Evolutionary conservation across 257 asterid genomes (phyloP).

Genomic region (Petunia secreta): DNA sequence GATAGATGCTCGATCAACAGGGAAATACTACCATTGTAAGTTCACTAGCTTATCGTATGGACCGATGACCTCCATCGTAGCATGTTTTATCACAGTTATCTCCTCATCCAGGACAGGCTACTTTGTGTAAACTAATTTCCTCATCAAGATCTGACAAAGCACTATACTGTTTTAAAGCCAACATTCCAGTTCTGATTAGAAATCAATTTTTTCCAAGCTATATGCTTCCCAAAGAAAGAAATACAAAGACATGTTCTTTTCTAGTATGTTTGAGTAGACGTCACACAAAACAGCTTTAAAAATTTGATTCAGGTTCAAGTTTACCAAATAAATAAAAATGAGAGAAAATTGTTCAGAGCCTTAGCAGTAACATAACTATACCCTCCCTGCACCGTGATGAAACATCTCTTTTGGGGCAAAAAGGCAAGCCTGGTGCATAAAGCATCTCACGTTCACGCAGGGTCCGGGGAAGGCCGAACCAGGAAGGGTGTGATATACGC

Average conservation of each 20-base stretch:
- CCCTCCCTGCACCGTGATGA: neutral
- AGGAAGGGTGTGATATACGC: no score
- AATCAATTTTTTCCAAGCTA: slow-evolving; percentile 5
- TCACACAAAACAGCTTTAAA: neutral
- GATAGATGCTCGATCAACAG: slow-evolving; percentile 98
- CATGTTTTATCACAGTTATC: neutral
- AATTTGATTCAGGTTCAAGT: neutral
- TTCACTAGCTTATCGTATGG: slow-evolving; percentile 19
- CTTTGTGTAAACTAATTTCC: neutral
- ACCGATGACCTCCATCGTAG: neutral
- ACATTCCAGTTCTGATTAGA: neutral
- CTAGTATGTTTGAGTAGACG: neutral
- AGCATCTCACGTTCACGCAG: no score
- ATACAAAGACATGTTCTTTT: neutral
- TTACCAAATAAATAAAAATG: no score
- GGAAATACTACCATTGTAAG: slow-evolving; percentile 98
- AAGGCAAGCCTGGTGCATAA: no score
- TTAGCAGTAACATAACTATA: no score
- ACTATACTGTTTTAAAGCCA: neutral
- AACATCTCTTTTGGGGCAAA: neutral
- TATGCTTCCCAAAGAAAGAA: neutral
- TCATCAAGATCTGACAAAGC: slow-evolving; percentile 5
- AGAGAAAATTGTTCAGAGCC: no score
- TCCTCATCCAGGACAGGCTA: slow-evolving; percentile 3
- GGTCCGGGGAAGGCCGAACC: no score